Percentiles rank a stretch among this genome's conserved stretches.
Evolutionary conservation across 495 filamentous ascomycete species (phyloP).

Genomic region (Podospora sp.): DNA sequence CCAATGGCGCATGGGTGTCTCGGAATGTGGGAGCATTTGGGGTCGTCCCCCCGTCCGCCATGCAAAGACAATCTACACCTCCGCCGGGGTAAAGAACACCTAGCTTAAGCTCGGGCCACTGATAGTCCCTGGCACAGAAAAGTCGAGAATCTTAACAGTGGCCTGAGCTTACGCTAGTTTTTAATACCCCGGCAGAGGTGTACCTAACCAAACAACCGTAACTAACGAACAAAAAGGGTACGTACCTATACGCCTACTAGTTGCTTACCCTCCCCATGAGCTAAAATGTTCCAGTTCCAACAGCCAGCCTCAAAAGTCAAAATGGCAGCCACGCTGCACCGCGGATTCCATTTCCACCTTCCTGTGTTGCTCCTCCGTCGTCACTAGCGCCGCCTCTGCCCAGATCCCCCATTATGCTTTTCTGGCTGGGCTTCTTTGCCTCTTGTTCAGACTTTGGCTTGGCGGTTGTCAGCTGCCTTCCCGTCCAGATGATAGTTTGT

Average conservation of each 20-base stretch:
- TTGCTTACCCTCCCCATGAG: too few relatives aligned
- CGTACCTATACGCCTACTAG: too few relatives aligned
- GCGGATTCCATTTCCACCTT: background rate
- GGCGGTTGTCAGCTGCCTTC: background rate
- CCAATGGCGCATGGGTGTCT: conserved; percentile 36
- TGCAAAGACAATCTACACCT: background rate
- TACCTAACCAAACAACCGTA: background rate
- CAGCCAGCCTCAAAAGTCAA: background rate
- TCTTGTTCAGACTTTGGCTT: background rate
- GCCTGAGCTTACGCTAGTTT: too few relatives aligned
- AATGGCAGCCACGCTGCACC: background rate
- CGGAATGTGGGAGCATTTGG: conserved; percentile 37
- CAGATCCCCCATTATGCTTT: background rate
- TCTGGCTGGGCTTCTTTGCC: background rate
- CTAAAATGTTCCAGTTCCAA: background rate
- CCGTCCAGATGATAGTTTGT: background rate
- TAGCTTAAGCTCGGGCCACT: too few relatives aligned
- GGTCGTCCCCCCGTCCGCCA: background rate
- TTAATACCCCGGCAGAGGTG: too few relatives aligned
- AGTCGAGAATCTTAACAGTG: too few relatives aligned
- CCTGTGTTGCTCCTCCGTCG: background rate
- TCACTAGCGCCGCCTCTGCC: background rate
- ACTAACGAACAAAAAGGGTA: background rate
- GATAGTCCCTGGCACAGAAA: too few relatives aligned
- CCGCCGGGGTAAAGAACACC: too few relatives aligned